Evolutionary conservation across 495 filamentous ascomycete genomes (phyloP), one percentile per base, ranked within the genome.

Genomic region (Aspergillus asperescens): DNA sequence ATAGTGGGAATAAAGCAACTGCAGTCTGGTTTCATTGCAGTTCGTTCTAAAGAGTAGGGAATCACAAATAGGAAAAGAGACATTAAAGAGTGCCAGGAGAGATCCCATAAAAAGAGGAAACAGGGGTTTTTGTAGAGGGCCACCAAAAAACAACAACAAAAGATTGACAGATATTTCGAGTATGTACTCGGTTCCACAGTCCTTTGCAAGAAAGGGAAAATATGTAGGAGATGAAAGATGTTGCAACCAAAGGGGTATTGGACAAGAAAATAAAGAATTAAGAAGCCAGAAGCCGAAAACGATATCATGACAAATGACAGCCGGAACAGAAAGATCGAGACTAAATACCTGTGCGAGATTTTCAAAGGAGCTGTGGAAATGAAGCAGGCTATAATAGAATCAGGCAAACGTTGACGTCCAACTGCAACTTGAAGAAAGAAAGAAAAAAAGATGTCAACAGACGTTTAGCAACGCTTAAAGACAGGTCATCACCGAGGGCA

Each of bases 401-500:
- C 23, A 29, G 42, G 27, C 19, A 23, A 8, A 23, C 7, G 9
- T 20, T n/a, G 27, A 23, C 22, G 19, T 29, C 35, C 34, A 42
- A 37, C 34, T 47, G 54, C 28, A 27, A 60, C 60, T 56, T 58
- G 62, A 39, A 60, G 40, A 54, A 57, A 42, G 29, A 54, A 57
- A 49, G 63, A 40, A 54, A 57, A 42, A 24, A 54, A 57, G 47
- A 62, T 69, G 64, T 70, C 64, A 55, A 68, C 64, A 68, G 52
- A 63, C 55, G 55, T 51, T 49, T 54, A 48, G 47, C 50, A 66
- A 68, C 65, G 67, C 68, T 69, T 59, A 62, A 62, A 65, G 55
- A 61, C 57, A 65, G 57, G 59, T 62, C 59, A 65, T 63, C 50
- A 49, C 49, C 47, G 43, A 59, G 41, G 45, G 61, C 49, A 56